These are phyloP conservation scores for Corrigiola litoralis DNA, from an alignment of 179 eudicot species.

Conservation along the genomic window DNA sequence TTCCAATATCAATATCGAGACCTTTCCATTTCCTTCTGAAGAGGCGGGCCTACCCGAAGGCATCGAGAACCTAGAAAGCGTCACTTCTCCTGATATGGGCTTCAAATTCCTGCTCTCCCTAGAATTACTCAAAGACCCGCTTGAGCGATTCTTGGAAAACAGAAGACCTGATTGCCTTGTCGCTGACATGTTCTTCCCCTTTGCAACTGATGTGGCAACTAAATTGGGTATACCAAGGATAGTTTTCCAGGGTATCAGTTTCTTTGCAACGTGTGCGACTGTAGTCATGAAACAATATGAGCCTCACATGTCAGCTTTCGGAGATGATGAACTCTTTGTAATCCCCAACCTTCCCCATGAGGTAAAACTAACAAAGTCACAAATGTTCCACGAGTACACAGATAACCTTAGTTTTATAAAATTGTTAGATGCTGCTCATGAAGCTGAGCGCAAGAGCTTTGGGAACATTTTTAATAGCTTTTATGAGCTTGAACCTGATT, in stretches of 20 bases:
- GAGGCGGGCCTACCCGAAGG: conserved; percentile 33
- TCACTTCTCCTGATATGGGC: not conserved
- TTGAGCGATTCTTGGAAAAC: conserved; percentile 22
- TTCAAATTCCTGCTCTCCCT: conserved; percentile 18
- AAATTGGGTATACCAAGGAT: conserved; percentile 33
- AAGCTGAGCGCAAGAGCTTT: conserved; percentile 6
- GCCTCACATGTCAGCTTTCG: conserved; percentile 20
- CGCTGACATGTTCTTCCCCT: conserved; percentile 33
- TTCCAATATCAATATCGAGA: conserved; percentile 1
- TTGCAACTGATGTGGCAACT: conserved; percentile 30
- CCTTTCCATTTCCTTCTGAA: conserved; percentile 28
- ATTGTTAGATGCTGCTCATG: not conserved
- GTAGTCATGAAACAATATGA: not conserved
- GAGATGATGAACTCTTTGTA: conserved; percentile 29
- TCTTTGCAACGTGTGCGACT: conserved; percentile 14
- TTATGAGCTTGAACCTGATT: conserved; percentile 31
- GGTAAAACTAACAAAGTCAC: conserved; percentile 21
- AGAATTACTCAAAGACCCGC: conserved; percentile 15
- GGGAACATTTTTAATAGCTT: conserved; percentile 32
- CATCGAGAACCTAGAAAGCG: conserved; percentile 16
- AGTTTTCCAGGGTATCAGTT: conserved; percentile 35
- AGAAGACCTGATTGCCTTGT: conserved; percentile 29
- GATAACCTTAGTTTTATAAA: not conserved
- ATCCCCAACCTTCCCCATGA: conserved; percentile 36
- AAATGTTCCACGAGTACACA: not conserved